Evolutionary conservation across 2,329 filamentous ascomycete species (phyloP).

Genomic region (Botrytis tulipae): DNA sequence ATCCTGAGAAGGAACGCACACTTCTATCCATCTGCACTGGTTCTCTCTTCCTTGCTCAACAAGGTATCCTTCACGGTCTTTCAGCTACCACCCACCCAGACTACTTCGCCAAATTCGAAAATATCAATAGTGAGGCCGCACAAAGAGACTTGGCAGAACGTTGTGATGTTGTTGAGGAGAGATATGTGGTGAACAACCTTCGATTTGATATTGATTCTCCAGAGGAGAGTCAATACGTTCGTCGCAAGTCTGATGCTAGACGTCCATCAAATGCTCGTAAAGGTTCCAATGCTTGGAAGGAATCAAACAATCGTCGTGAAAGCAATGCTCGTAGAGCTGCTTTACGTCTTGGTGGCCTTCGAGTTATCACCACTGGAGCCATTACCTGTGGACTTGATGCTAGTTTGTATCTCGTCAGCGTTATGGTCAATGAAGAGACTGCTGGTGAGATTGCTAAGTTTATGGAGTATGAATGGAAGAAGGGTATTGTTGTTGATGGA

Average conservation of each 20-base stretch:
- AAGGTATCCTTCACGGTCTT: constrained; percentile 74
- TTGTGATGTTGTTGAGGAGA: constrained; percentile 78
- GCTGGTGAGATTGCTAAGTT: constrained; percentile 71
- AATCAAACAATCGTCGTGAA: constrained; percentile 71
- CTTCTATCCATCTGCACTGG: constrained; percentile 79
- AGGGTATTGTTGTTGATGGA: constrained; percentile 80
- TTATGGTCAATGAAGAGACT: constrained; percentile 73
- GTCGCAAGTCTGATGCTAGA: constrained; percentile 67
- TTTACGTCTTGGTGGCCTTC: constrained; percentile 52
- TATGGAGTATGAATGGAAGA: constrained; percentile 83
- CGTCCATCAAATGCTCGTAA: constrained; percentile 68
- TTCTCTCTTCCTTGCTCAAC: constrained; percentile 71
- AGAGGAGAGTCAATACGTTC: constrained; percentile 80
- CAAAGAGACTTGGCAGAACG: constrained; percentile 69
- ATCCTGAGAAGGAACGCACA: constrained; percentile 76
- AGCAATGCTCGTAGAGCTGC: constrained; percentile 77
- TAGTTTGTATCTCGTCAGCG: constrained; percentile 78
- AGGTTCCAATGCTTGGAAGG: constrained; percentile 79
- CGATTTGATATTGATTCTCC: constrained; percentile 78
- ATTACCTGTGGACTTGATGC: constrained; percentile 80
- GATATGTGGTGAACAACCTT: constrained; percentile 89
- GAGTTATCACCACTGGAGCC: constrained; percentile 79
- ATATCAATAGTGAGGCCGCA: constrained; percentile 71
- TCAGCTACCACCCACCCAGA: constrained; percentile 82
- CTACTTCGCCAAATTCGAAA: constrained; percentile 77